A percentile compares a stretch with the other conserved stretches of the same genome.
Conservation (phyloP, 164 flowering plant genomes). For the Aristolochia contorta region DNA sequence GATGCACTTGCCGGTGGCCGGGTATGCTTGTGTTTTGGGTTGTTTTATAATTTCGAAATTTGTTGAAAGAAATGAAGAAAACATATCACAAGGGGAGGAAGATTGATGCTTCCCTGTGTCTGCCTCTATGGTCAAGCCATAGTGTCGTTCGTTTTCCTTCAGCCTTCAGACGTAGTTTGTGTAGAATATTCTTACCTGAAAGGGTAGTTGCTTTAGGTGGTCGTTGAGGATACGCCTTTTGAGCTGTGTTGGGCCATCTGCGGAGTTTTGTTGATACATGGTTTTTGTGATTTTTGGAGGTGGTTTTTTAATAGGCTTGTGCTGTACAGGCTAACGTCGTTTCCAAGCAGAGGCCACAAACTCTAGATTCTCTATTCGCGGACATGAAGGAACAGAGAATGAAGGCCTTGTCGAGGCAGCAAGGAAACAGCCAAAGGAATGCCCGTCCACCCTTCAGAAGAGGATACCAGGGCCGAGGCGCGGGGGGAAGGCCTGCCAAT, state of each 20-base stretch:
- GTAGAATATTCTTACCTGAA: no score
- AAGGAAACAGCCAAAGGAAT: conserved; percentile 7
- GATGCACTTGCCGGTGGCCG: conserved; percentile 28
- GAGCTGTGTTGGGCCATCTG: no score
- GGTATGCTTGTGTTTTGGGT: conserved; percentile 24
- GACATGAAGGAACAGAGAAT: conserved; percentile 86
- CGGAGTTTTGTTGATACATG: no score
- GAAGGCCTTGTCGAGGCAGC: conserved; percentile 29
- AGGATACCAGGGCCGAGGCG: conserved; percentile 32
- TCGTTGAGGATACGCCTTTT: no score
- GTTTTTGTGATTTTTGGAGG: no score
- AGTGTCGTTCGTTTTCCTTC: no score
- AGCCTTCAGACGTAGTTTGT: no score
- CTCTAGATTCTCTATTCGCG: conserved; percentile 80
- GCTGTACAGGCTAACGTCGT: no score
- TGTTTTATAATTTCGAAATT: neutral
- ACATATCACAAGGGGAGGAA: neutral
- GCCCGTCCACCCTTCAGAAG: conserved; percentile 14
- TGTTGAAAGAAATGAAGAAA: neutral
- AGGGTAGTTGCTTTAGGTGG: no score
- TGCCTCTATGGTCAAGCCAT: no score
- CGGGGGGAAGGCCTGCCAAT: neutral
- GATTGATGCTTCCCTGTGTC: no score
- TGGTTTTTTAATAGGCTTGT: no score
- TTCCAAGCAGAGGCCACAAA: conserved; percentile 53